phyloP scores from a whole-genome alignment of 176 grass and related monocot genomes.

The Bromus sterilis region DNA sequence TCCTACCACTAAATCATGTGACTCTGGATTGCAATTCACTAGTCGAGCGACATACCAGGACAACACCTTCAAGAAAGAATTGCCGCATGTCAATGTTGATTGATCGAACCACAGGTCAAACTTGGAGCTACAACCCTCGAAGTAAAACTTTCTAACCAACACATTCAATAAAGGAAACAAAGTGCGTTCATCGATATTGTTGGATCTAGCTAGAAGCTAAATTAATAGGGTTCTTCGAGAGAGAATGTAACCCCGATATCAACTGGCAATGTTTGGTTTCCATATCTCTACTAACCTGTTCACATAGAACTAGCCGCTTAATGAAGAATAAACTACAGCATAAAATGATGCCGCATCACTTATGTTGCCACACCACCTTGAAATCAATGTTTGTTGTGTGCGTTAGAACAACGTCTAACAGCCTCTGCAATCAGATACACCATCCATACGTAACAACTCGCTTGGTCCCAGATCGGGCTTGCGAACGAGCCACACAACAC shows the following conservation, averaged over 20 bases:
- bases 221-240: not conserved
- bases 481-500: not conserved
- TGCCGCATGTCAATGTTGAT: not conserved
- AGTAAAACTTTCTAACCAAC: not conserved
- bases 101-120: not conserved
- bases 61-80: not conserved
- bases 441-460: not conserved
- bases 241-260: no score
- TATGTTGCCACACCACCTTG: no score
- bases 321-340: no score
- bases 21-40: not conserved
- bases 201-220: not conserved
- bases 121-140: not conserved
- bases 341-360: no score
- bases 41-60: not conserved
- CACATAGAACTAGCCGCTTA: no score
- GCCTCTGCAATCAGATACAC: not conserved
- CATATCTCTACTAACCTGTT: not conserved
- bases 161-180: not conserved
- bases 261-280: not conserved
- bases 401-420: not conserved
- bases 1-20: not conserved
- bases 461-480: not conserved
- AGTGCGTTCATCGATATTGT: not conserved
- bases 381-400: no score